phyloP scores from a whole-genome alignment of 768 basidiomycete genomes.

The Pisolithus albus region DNA sequence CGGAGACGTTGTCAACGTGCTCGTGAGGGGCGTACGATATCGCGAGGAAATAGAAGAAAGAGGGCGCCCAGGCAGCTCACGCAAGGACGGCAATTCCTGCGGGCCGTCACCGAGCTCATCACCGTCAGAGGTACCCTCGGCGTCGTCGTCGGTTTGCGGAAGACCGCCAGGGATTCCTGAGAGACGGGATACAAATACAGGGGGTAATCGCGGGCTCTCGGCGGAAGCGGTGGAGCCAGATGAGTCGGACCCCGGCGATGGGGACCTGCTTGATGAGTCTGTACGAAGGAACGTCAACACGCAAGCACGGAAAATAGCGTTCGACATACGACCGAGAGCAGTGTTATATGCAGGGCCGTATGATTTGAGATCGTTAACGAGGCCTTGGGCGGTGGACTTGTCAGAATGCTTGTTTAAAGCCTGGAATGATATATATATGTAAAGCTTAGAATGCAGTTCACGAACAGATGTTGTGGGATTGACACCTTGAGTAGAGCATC shows the following conservation, averaged over 20 bases:
- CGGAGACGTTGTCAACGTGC: slow-evolving; percentile 53
- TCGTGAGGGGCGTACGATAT: slow-evolving; percentile 71
- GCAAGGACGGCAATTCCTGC: slow-evolving; percentile 34
- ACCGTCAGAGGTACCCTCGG: slow-evolving; percentile 37
- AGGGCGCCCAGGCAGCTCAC: slow-evolving; percentile 46
- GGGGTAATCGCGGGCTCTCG: slow-evolving; percentile 17
- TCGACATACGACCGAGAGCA: slow-evolving; percentile 54
- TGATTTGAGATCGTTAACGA: slow-evolving; percentile 72
- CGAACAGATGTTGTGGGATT: not conserved
- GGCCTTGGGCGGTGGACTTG: slow-evolving; percentile 66
- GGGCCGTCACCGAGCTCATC: slow-evolving; percentile 44
- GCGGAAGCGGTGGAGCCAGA: slow-evolving; percentile 60
- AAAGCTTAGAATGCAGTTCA: not conserved
- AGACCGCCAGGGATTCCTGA: slow-evolving; percentile 10
- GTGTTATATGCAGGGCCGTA: slow-evolving; percentile 64
- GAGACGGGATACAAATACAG: slow-evolving; percentile 6
- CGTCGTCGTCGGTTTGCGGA: slow-evolving; percentile 15
- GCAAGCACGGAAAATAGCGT: slow-evolving; percentile 5
- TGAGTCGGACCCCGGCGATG: slow-evolving; percentile 53
- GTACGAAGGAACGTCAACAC: not conserved
- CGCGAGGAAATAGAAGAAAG: slow-evolving; percentile 70
- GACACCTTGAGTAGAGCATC: slow-evolving; percentile 75
- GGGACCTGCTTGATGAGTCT: slow-evolving; percentile 34
- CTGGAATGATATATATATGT: slow-evolving; percentile 30
- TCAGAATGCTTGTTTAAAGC: slow-evolving; percentile 78